Evolutionary conservation across 169 alveolate genomes (phyloP), one percentile per base, ranked within the genome.

Genomic region (Eimeria tenella): DNA sequence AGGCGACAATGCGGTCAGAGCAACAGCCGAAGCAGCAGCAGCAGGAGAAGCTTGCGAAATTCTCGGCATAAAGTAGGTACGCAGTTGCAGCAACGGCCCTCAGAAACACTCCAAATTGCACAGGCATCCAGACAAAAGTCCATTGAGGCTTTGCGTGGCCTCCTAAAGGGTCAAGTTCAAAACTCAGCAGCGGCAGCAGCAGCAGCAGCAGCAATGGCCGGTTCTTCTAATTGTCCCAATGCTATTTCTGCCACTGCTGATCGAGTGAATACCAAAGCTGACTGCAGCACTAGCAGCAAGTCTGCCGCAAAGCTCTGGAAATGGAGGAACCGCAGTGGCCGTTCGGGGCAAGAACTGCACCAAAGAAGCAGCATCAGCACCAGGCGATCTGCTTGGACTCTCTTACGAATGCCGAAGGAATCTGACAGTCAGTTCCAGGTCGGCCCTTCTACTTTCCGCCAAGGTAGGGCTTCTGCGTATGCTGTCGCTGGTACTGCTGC

Each of bases 351-450:
- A 25, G 56, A 23, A 58, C 90, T 25, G 86, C 63, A 31, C 55
- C 10, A 17, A n/a, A 31, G 56, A 49, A 73, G 90, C 60, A 82
- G 90, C 90, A 82, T 11, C 90, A 82, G 21, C 73, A 60, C 68
- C 87, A 82, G 60, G 49, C 83, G 83, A 21, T 70, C 53, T n/a
- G 88, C 50, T 49, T 55, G 65, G 87, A 79, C 87, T 11, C 87
- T 79, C 52, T 62, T 9, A 65, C 58, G 23, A 5, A 62, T 79
- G 49, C 23, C 87, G 5, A 55, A 53, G 11, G 87, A 79, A 52
- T 17, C 87, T 17, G 87, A 49, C n/a, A 49, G 56, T 21, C 52
- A 53, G n/a, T n/a, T n/a, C 70, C 9, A 50, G 50, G 53, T 65
- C 6, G n/a, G 19, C 55, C n/a, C 13, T 0, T 62, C 52, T 79